Percentiles rank a stretch among this genome's conserved stretches.
Evolutionary conservation across 345 rosid species (phyloP).

Genomic region (Schrenkiella parvula): DNA sequence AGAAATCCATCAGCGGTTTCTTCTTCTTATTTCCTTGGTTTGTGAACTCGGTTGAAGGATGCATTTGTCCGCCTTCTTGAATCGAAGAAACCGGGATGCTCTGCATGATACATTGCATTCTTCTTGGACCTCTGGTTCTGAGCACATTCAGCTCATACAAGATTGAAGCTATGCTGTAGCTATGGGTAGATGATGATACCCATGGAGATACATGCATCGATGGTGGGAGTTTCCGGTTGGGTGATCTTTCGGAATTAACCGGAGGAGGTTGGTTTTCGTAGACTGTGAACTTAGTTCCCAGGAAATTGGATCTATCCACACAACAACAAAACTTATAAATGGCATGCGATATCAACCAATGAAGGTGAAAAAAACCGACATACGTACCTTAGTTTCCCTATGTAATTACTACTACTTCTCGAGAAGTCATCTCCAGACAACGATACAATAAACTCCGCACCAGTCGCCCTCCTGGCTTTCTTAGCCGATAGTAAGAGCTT

Average conservation of each 20-base stretch:
- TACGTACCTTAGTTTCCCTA: conserved; percentile 71
- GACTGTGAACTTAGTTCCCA: conserved; percentile 84
- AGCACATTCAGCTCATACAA: conserved; percentile 78
- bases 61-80: conserved; percentile 61
- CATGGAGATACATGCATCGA: conserved; percentile 45
- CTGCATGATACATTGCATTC: conserved; percentile 73
- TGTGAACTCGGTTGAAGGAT: conserved; percentile 48
- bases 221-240: conserved; percentile 36
- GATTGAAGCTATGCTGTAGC: conserved; percentile 47
- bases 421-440: conserved; percentile 61
- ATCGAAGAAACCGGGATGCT: conserved; percentile 60
- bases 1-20: conserved; percentile 37
- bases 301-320: conserved; percentile 76
- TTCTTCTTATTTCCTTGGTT: conserved; percentile 51
- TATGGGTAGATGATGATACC: conserved; percentile 33
- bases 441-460: conserved; percentile 73
- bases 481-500: conserved; percentile 83
- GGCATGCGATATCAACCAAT: not conserved
- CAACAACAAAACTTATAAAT: not conserved
- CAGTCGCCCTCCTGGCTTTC: conserved; percentile 62
- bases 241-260: conserved; percentile 12
- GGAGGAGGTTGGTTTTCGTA: conserved; percentile 66
- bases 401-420: conserved; percentile 47
- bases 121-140: conserved; percentile 88
- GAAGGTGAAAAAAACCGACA: not conserved